Evolutionary conservation across 352 stramenopile species (phyloP).

Genomic region (Phytophthora lateralis): DNA sequence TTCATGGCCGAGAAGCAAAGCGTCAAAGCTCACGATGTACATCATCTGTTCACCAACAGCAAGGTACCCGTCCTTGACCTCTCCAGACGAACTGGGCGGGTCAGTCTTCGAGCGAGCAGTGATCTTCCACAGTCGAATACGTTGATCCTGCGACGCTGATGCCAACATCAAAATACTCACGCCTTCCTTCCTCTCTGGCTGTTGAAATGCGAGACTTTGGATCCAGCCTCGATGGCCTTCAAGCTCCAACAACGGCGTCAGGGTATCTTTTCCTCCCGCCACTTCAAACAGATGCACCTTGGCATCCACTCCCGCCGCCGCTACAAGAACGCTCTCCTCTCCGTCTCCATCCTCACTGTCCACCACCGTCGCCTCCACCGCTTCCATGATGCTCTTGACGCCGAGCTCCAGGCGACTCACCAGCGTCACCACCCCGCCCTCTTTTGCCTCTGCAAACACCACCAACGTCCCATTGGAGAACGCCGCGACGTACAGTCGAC

Average conservation of each 20-base stretch:
- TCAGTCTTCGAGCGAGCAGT: constrained; percentile 8
- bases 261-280: neutral
- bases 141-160: constrained; percentile 73
- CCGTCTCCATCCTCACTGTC: neutral
- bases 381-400: constrained; percentile 61
- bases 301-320: constrained; percentile 67
- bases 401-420: constrained; percentile 39
- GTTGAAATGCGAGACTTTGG: constrained; percentile 62
- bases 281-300: constrained; percentile 75
- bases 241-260: constrained; percentile 48
- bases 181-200: neutral
- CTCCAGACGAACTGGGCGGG: neutral
- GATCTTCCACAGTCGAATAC: constrained; percentile 75
- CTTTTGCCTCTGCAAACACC: constrained; percentile 35
- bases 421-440: constrained; percentile 16
- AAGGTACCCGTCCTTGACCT: constrained; percentile 42
- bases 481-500: constrained; percentile 45
- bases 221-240: constrained; percentile 76
- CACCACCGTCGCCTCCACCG: constrained; percentile 36
- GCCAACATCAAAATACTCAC: constrained; percentile 41
- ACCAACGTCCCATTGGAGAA: constrained; percentile 58
- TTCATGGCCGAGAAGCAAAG: constrained; percentile 73
- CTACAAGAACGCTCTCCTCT: constrained; percentile 51
- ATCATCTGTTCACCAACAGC: constrained; percentile 19
- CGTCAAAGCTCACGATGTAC: constrained; percentile 69